phyloP scores from a whole-genome alignment of 176 grass and related monocot genomes.

The Paspalum notatum region DNA sequence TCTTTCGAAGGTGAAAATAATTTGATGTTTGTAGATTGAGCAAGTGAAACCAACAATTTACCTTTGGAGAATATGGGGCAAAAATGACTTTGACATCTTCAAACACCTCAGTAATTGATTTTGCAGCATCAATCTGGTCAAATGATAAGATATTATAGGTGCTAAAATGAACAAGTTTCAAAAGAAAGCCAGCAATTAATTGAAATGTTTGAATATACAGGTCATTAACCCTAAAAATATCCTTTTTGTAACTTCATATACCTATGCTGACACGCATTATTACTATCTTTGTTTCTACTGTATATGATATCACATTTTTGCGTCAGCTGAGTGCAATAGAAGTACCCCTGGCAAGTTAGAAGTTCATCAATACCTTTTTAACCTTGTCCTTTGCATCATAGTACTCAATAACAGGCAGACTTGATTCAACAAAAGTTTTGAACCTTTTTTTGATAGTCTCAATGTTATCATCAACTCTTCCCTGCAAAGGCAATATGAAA shows the following conservation, averaged over 20 bases:
- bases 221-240: constrained; percentile 15
- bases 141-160: constrained; percentile 18
- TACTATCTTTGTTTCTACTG: not conserved
- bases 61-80: constrained; percentile 61
- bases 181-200: constrained; percentile 11
- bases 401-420: constrained; percentile 89
- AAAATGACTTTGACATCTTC: constrained; percentile 82
- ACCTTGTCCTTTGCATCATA: constrained; percentile 68
- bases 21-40: not conserved
- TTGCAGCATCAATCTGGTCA: constrained; percentile 72
- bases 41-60: constrained; percentile 31
- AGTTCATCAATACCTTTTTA: constrained; percentile 61
- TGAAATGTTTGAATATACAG: not conserved
- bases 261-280: not conserved
- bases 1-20: not conserved
- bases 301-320: not conserved
- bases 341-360: not conserved
- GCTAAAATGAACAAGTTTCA: constrained; percentile 25
- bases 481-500: constrained; percentile 56
- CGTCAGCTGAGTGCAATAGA: not conserved
- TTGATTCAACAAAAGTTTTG: constrained; percentile 87
- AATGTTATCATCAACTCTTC: constrained; percentile 98
- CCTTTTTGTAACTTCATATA: not conserved
- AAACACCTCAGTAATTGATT: constrained; percentile 87
- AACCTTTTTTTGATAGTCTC: constrained; percentile 97